Evolutionary conservation across 805 yeast species (phyloP), one percentile per base, ranked within the genome.

Genomic region (Sugiyamaella chiloensis): DNA sequence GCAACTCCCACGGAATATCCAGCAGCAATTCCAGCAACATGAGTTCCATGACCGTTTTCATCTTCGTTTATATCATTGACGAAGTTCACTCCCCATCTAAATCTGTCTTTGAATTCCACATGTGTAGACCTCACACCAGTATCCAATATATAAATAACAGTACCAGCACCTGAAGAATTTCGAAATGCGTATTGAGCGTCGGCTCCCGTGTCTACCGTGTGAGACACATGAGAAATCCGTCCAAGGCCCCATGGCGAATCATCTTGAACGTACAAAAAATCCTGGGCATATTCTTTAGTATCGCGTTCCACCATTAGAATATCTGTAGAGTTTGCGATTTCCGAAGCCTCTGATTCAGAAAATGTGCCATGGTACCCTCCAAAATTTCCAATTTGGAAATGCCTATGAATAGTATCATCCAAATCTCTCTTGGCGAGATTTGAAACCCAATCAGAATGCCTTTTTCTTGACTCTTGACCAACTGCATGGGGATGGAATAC

Each of bases 171-270:
- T 41, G 83, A 93, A 42, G 78, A 78, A 53, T 74, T 74, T 55
- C 85, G 87, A 64, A 77, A 86, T 49, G 83, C 61, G 66, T 87
- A 87, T 65, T 83, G 83, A 69, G 81, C 82, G 71, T 81, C 83
- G 45, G 83, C 75, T 50, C 83, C 83, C 53, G 85, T 73, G 54
- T 80, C 78, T 61, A 84, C 73, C 14, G 82, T 74, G 44, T 53
- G 60, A 49, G 81, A 78, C 68, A 90, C 79, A 70, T 88, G 96
- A 21, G 96, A 85, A 52, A 89, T 80, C 74, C 96, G 80, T 21
- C 95, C 86, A 54, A 89, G 76, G 60, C 96, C 96, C 96, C 96
- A 89, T 40, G 96, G 95, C 24, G 96, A 90, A 53, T 89, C 89
- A 55, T 78, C 76, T 71, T 88, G 93, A 51, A 34, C 47, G 36